A percentile compares a stretch with the other conserved stretches of the same genome.
These are phyloP conservation scores for Kurtzmaniella cleridarum DNA, from an alignment of 805 yeast genomes.

Conservation along the genomic window DNA sequence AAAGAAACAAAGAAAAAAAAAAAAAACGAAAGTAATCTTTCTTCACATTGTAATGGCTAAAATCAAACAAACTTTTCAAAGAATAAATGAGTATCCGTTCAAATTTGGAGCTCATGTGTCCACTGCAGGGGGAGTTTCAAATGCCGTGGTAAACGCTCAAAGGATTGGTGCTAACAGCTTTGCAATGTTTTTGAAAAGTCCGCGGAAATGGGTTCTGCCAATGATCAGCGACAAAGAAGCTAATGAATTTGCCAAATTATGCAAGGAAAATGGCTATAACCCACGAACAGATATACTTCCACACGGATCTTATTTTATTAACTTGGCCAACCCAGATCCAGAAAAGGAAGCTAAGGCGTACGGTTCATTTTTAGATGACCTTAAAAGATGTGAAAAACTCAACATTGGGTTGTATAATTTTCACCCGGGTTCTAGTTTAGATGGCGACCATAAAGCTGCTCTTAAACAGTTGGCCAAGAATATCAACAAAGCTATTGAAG, in stretches of 20 bases:
- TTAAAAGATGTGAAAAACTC: conserved; percentile 78
- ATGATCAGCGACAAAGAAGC: conserved; percentile 65
- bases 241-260: conserved; percentile 54
- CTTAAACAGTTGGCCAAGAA: conserved; percentile 66
- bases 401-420: conserved; percentile 84
- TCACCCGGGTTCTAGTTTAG: conserved; percentile 88
- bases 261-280: conserved; percentile 60
- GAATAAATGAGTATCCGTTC: conserved; percentile 26
- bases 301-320: conserved; percentile 92
- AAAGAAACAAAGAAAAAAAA: too few relatives aligned
- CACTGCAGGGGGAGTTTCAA: conserved; percentile 75
- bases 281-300: conserved; percentile 80
- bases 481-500: conserved; percentile 70
- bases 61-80: conserved; percentile 24
- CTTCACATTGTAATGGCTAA: neutral
- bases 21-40: too few relatives aligned
- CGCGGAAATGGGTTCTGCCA: conserved; percentile 88
- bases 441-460: conserved; percentile 59
- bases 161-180: conserved; percentile 68
- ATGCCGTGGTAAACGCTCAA: conserved; percentile 51
- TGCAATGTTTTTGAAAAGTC: conserved; percentile 86
- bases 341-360: conserved; percentile 75
- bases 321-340: conserved; percentile 83
- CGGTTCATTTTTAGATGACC: conserved; percentile 77
- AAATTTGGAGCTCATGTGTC: conserved; percentile 90